Base-by-base conservation (phyloP, 306 rosid genomes). In the Trichosanthes truncata region DNA sequence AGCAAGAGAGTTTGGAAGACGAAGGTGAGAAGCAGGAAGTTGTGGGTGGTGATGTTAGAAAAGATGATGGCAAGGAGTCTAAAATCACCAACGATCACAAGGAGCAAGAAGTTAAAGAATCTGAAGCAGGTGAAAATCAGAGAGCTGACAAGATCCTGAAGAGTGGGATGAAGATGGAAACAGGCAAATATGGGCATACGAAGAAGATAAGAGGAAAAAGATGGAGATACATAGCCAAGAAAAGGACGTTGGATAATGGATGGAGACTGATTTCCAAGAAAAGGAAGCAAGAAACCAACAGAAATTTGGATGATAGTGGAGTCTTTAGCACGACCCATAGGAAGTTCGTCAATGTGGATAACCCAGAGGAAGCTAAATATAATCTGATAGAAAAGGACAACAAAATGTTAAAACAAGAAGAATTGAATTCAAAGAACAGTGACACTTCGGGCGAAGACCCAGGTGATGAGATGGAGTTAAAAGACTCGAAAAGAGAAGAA, bases 191-290 rank as follows among this genome's bases (percentile, higher is more conserved):
- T 63, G 84, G 79, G 56, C 83, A 25, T 77, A 10, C 49, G 1
- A 66, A 82, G 67, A 80, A 87, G 81, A 38, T 80, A 0, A 89
- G 55, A 79, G 92, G 82, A 33, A 85, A 84, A 76, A 84, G 67
- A 46, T 79, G 89, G 98, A 88, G 86, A 79, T 52, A 13, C 55
- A 78, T 78, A 5, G 82, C 86, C 11, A 85, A 78, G 82, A 77
- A 69, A 23, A 83, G 81, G 62, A 60, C 83, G 77, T 36, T 45
- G 78, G 87, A 83, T 83, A 85, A 78, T 69, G 82, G 46, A 40
- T 78, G 89, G 98, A 86, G 88, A 79, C 51, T 20, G 62, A 78
- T 56, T 6, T 59, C 53, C 4, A 41, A 25, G 49, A 77, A 23
- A 25, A 25, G 40, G 63, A 43, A 62, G 74, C 53, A 20, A 78